Evolutionary conservation across 2,329 filamentous ascomycete genomes (phyloP).

Genomic region (Sporothrix inflata): DNA sequence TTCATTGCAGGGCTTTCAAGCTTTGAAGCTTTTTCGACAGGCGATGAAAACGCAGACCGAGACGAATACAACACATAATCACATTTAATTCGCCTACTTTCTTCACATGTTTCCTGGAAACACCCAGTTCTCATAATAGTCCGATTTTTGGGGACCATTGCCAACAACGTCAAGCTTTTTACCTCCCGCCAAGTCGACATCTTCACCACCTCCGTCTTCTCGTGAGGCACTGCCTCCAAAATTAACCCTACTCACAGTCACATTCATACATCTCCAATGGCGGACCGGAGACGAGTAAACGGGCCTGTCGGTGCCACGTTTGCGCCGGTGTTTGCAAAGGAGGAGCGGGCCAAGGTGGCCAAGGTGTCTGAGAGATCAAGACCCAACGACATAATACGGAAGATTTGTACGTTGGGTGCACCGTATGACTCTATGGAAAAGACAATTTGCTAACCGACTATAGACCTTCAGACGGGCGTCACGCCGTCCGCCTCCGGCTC

Average conservation of each 20-base stretch:
- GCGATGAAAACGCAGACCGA: neutral
- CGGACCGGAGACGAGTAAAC: conserved; percentile 88
- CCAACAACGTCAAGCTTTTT: too few relatives aligned
- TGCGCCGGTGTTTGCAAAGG: conserved; percentile 64
- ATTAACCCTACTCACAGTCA: neutral
- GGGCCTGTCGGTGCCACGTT: conserved; percentile 77
- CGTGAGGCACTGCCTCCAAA: neutral
- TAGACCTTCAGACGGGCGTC: conserved; percentile 87
- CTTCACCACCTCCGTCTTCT: neutral
- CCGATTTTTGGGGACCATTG: too few relatives aligned
- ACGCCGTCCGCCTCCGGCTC: conserved; percentile 86
- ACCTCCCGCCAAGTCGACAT: neutral
- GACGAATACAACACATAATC: neutral
- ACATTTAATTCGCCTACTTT: neutral
- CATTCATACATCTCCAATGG: conserved; percentile 52
- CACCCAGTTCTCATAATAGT: too few relatives aligned
- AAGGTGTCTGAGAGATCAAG: conserved; percentile 56
- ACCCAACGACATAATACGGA: conserved; percentile 72
- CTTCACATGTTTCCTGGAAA: neutral
- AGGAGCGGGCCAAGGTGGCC: conserved; percentile 45
- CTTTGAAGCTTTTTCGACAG: neutral
- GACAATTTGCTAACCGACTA: neutral
- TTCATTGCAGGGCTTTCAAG: conserved; percentile 3
- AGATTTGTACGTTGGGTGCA: conserved; percentile 70
- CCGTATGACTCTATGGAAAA: neutral